Percentiles rank a stretch among this genome's conserved stretches.
Evolutionary conservation across 495 filamentous ascomycete species (phyloP).

Genomic region (Daldinia grandis): DNA sequence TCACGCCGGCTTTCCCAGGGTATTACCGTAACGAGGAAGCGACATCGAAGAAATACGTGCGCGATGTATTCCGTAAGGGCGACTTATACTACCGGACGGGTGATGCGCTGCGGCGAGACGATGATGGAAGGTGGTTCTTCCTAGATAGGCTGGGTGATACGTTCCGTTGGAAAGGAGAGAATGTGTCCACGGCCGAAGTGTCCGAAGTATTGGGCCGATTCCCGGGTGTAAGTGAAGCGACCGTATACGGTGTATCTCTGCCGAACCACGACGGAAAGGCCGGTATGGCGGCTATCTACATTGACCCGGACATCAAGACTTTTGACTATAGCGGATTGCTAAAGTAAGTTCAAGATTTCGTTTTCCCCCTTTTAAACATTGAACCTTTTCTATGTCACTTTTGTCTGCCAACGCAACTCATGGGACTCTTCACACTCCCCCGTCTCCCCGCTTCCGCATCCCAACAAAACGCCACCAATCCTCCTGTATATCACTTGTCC

Average conservation of each 20-base stretch:
- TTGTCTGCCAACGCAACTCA: background rate
- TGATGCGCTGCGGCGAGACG: constrained; percentile 70
- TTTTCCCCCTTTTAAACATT: background rate
- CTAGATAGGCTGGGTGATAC: constrained; percentile 80
- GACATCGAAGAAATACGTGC: constrained; percentile 72
- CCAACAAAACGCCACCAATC: constrained; percentile 10
- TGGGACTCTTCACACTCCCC: background rate
- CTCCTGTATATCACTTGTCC: background rate
- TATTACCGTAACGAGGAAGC: constrained; percentile 75
- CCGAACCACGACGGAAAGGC: constrained; percentile 77
- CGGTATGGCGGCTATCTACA: constrained; percentile 69
- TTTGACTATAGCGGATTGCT: constrained; percentile 66
- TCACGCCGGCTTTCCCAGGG: constrained; percentile 66
- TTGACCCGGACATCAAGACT: constrained; percentile 51
- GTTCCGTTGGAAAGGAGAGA: constrained; percentile 85
- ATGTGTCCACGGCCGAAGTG: constrained; percentile 82
- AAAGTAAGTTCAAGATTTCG: constrained; percentile 45
- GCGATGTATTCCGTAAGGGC: constrained; percentile 75
- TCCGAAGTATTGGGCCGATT: constrained; percentile 70
- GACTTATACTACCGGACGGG: constrained; percentile 80
- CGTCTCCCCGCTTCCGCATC: background rate
- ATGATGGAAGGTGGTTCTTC: constrained; percentile 81
- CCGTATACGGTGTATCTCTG: constrained; percentile 78
- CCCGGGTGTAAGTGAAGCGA: constrained; percentile 75
- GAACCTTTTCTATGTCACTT: constrained; percentile 7